Evolutionary conservation across 306 rosid species (phyloP), one percentile per base, ranked within the genome.

Genomic region (cucumber (Cucumis sativus)): DNA sequence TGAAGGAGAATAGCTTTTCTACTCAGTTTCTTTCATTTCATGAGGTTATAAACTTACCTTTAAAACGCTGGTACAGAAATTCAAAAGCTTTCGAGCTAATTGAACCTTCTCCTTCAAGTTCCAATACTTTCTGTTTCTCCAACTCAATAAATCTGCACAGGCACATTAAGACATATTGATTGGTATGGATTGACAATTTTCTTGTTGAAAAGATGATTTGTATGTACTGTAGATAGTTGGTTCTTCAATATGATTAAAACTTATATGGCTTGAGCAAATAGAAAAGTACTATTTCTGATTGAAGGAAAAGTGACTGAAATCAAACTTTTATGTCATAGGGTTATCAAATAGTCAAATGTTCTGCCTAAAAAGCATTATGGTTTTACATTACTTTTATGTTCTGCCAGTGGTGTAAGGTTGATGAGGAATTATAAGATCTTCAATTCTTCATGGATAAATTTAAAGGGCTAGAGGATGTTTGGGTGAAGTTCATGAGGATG

Each of bases 111-210:
- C 82, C 98, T 87, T 90, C 98, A 76, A 95, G 87, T 79, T 92
- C 97, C 66, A 85, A 72, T 63, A 87, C 82, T 85, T 79, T 89
- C 79, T 78, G 10, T 97, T 92, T 73, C 97, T 92, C 77, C 97
- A 95, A 79, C 99, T 95, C 82, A 95, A 90, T 83, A 90, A 92
- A 84, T 95, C 97, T 83, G 99, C 99, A 79, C 97, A 95, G 97
- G 99, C 89, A 87, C 78, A 65, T n/a, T 37, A 49, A 74, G 75
- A 47, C 58, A 23, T 23, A 23, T 70, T 41, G n/a, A 41, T 68
- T 40, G 55, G 74, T 20, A 5, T 41, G 55, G n/a, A 23, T 70
- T 30, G 58, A 33, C 5, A 4, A 33, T 33, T 33, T 33, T 45
- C 16, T 7, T 69, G 75, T 45, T 43, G 39, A 69, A 65, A 65